Evolutionary conservation across 2,329 filamentous ascomycete genomes (phyloP), one percentile per base, ranked within the genome.

Genomic region (Grosmannia huntii): DNA sequence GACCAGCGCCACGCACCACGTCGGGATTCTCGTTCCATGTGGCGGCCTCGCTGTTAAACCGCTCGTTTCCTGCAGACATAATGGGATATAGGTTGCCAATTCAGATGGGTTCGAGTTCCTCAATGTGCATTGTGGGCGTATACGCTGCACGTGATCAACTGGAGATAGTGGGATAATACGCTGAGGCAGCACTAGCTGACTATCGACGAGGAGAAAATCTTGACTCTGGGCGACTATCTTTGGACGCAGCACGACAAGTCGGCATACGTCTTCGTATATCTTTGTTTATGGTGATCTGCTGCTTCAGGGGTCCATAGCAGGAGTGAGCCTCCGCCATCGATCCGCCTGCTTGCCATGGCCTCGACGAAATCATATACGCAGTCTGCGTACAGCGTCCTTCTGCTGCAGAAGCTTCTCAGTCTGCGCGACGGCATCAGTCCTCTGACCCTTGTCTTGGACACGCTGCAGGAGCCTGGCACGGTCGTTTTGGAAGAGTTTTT

Each of bases 401-500:
- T 68, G 28, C 59, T 67, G 31, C 66, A 68, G 58, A 67, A 67
- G 52, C 57, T 68, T 51, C 63, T 68, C 36, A 65, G 55, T 49
- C 60, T 66, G 36, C 61, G 64, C 33, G 62, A 65, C 23, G 73
- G 74, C 11, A 71, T 75, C 55, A 67, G 69, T 38, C 65, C 71
- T 19, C 67, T 76, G 12, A 72, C 73, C n/a, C 65, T 73, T 36
- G 65, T 74, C 9, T 66, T 76, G n/a, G 64, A 67, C 23, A 89
- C 80, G 38, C 76, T 96, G 33, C 90, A 95, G 72, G 90, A 96
- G 72, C 83, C 85, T 28, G 88, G 84, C 7, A 78, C 76, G 33
- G 84, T 85, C 0, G 72, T 96, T 4, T 63, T 92, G 2, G 73
- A 75, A 21, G 90, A 96, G 70, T 89, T 92, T 70, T 81, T 88